These are phyloP conservation scores for Umbelopsis sp. DNA, from an alignment of 192 early-diverging fungal genomes.

Conservation along the genomic window DNA sequence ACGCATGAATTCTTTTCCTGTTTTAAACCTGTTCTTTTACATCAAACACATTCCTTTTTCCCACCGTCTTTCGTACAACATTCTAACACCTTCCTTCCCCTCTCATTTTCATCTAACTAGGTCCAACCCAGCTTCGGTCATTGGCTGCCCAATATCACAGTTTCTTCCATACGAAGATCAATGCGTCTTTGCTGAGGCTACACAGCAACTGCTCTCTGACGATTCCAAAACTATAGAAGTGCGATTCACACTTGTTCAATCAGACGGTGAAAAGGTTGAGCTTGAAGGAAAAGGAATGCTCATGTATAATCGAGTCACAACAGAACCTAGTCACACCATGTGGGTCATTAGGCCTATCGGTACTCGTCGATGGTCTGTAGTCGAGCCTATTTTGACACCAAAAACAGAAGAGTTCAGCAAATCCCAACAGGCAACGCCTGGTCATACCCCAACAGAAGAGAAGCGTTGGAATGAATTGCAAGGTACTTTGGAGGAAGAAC, in stretches of 20 bases:
- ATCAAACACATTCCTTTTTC: too few species aligned
- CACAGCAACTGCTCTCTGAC: constrained; percentile 51
- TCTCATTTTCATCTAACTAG: constrained; percentile 31
- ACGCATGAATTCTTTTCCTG: constrained; percentile 19
- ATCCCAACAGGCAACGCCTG: neutral
- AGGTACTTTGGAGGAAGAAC: neutral
- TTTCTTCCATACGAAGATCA: constrained; percentile 60
- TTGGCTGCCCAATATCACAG: constrained; percentile 48
- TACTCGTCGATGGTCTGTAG: constrained; percentile 23
- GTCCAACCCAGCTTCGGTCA: constrained; percentile 46
- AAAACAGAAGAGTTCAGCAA: constrained; percentile 23
- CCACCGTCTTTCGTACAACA: neutral
- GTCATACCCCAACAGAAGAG: neutral
- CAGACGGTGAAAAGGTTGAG: constrained; percentile 42
- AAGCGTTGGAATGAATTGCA: neutral
- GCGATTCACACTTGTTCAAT: constrained; percentile 48
- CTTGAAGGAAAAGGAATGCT: constrained; percentile 90
- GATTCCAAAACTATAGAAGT: constrained; percentile 70
- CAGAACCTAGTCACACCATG: constrained; percentile 66
- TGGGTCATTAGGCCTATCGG: constrained; percentile 75
- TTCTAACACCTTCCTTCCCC: neutral
- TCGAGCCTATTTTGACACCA: constrained; percentile 20
- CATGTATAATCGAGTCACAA: constrained; percentile 69
- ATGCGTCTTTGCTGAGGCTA: constrained; percentile 65
- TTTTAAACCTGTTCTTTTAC: too few species aligned